Evolutionary conservation across 805 yeast species (phyloP).

Genomic region (Nakazawaea siamensis): DNA sequence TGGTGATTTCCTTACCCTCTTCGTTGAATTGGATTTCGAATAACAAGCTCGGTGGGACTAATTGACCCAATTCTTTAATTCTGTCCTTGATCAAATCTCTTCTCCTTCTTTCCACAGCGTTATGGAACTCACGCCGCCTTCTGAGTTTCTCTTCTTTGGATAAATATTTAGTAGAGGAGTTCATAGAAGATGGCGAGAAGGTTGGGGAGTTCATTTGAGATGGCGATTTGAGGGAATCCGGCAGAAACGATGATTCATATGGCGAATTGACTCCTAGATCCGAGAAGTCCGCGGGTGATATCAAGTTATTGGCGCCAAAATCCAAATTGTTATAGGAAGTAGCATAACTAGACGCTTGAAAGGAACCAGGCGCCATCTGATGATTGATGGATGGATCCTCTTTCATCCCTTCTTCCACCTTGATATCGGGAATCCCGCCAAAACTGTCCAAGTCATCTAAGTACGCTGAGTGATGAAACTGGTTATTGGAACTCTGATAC

Average conservation of each 20-base stretch:
- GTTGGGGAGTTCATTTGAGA: conserved; percentile 24
- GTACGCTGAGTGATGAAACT: conserved; percentile 2
- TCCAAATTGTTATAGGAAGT: conserved; percentile 6
- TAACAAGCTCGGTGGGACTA: conserved; percentile 72
- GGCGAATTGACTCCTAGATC: conserved; percentile 25
- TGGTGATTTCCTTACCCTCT: conserved; percentile 25
- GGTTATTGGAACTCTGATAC: conserved; percentile 2
- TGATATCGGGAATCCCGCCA: conserved; percentile 9
- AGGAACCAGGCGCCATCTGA: conserved; percentile 2
- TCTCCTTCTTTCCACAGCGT: conserved; percentile 89
- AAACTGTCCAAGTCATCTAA: conserved; percentile 12
- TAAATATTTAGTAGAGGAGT: conserved; percentile 25
- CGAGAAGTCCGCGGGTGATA: conserved; percentile 24
- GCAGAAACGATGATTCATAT: conserved; percentile 22
- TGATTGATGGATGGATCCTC: neutral
- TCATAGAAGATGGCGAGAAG: conserved; percentile 23
- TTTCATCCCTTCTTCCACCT: neutral
- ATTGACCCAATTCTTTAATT: conserved; percentile 71
- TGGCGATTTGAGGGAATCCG: conserved; percentile 21
- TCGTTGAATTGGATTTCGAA: conserved; percentile 24
- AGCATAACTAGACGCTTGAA: conserved; percentile 6
- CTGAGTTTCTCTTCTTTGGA: conserved; percentile 64
- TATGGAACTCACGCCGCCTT: conserved; percentile 82
- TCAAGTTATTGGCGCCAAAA: conserved; percentile 12
- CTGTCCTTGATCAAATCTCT: conserved; percentile 86